Conservation (phyloP, 441 rosid species). For the Bocquillonia castaneifolia region DNA sequence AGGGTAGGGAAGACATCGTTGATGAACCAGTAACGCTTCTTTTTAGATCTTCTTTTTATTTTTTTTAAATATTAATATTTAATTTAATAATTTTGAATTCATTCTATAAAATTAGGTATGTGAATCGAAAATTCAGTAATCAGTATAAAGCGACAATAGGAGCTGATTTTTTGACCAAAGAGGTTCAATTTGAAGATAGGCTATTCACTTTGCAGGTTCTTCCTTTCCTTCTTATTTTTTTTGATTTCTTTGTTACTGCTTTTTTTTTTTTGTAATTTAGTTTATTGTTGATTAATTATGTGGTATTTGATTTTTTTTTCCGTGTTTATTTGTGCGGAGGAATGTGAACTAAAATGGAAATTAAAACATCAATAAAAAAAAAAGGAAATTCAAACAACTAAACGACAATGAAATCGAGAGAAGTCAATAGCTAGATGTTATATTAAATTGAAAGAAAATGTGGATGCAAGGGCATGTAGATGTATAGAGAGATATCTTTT, state of each 20-base stretch:
- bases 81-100: no score
- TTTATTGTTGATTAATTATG: not conserved
- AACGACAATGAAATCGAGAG: no score
- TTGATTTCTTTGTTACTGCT: not conserved
- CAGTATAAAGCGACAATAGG: constrained; percentile 86
- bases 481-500: no score
- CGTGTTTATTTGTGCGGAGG: not conserved
- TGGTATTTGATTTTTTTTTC: not conserved
- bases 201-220: constrained; percentile 79
- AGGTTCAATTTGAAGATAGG: constrained; percentile 82
- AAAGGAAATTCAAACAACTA: not conserved
- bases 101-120: constrained; percentile 40
- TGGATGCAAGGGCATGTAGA: no score
- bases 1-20: constrained; percentile 89
- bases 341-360: not conserved
- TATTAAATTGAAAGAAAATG: no score
- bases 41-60: constrained; percentile 25
- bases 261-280: not conserved
- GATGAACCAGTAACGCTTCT: constrained; percentile 69
- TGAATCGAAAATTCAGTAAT: constrained; percentile 82
- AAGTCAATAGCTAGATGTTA: no score
- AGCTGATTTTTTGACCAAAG: constrained; percentile 72
- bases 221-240: not conserved
- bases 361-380: no score
- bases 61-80: not conserved